phyloP scores from a whole-genome alignment of 495 filamentous ascomycete species.

The Aspergillus ostianus region DNA sequence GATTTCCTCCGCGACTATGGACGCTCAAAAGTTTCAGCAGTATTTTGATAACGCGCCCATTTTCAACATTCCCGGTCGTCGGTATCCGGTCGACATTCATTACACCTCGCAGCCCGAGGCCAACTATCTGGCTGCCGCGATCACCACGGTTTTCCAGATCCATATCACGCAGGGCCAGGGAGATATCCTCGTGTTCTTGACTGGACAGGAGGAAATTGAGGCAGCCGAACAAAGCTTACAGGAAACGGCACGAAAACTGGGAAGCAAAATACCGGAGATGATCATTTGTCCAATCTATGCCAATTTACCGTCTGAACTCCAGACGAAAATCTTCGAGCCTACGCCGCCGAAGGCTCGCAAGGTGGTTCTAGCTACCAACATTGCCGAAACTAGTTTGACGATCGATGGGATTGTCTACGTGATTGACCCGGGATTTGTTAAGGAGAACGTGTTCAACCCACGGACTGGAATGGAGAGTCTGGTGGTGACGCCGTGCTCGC shows the following conservation, averaged over 20 bases:
- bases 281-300: slow-evolving; percentile 87
- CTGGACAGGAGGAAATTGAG: slow-evolving; percentile 89
- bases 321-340: slow-evolving; percentile 87
- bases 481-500: slow-evolving; percentile 86
- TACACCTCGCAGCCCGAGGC: slow-evolving; percentile 91
- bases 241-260: slow-evolving; percentile 78
- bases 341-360: slow-evolving; percentile 78
- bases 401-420: slow-evolving; percentile 92
- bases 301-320: slow-evolving; percentile 81
- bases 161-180: slow-evolving; percentile 84
- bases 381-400: slow-evolving; percentile 84
- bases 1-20: slow-evolving; percentile 93
- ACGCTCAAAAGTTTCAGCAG: slow-evolving; percentile 86
- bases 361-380: slow-evolving; percentile 86
- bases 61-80: slow-evolving; percentile 91
- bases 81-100: slow-evolving; percentile 88
- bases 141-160: slow-evolving; percentile 95
- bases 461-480: slow-evolving; percentile 89
- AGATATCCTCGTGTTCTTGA: slow-evolving; percentile 89
- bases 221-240: slow-evolving; percentile 75
- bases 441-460: slow-evolving; percentile 93
- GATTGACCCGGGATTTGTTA: slow-evolving; percentile 89
- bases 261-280: slow-evolving; percentile 79
- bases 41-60: slow-evolving; percentile 97
- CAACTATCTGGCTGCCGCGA: slow-evolving; percentile 87